Base-by-base conservation (phyloP, 345 rosid species). In the Dipteronia dyeriana region DNA sequence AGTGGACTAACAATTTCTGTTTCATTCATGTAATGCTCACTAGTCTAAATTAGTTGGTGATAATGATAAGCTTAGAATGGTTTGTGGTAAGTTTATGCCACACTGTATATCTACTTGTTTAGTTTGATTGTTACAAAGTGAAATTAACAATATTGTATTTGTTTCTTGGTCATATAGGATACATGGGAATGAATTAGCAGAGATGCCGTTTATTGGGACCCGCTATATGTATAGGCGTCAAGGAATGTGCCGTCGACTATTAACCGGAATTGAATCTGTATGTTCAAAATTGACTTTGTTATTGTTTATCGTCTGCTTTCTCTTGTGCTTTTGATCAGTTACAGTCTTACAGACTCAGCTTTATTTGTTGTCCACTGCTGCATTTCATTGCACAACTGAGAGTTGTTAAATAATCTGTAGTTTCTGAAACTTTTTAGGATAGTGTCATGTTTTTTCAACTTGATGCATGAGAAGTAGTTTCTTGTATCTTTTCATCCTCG, bases 171-270 rank as follows among this genome's bases (percentile, higher is more conserved):
- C 41, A 69, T 75, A 79, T 81, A 96, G 99, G 89, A 90, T 96
- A 57, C 99, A 87, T 34, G 98, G 97, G 63, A 92, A 86, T 68
- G 79, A 78, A 61, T 83, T 94, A 62, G 99, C 98, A 75, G 99
- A 96, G 88, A 96, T 96, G 99, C 99, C 99, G 57, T 96, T 92
- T 80, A 94, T 96, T 74, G 98, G 98, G 75, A 94, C 98, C 62
- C 97, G 99, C 69, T 81, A 89, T 74, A 61, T 85, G 83, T 92
- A 90, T 78, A 88, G 99, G 82, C 97, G 94, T 67, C 97, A 90
- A 86, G 94, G 99, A 69, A 96, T 96, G 99, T 96, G 99, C 80
- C 91, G 93, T 45, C 91, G 92, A 81, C 97, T 96, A 82, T 84
- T 96, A 54, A 64, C 49, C 75, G 99, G 91, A 75, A 87, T 96